Percentiles rank a stretch among this genome's conserved stretches.
These are phyloP conservation scores for Phytopythium kandeliae DNA, from an alignment of 352 stramenopile species.

Conservation along the genomic window DNA sequence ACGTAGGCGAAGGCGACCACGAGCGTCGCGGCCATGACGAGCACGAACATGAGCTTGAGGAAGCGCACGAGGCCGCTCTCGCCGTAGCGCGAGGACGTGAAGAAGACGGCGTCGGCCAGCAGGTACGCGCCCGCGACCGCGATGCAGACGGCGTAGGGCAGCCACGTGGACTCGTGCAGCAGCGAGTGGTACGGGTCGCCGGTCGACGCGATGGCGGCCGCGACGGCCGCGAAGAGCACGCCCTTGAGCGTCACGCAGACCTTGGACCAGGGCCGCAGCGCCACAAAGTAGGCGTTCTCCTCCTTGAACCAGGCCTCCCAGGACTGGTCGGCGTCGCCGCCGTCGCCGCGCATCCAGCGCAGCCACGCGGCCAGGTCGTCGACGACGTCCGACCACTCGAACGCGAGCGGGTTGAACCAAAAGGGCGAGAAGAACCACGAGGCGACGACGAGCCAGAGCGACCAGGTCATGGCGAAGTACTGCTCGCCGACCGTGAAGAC, in stretches of 20 bases:
- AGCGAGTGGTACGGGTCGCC: constrained; percentile 64
- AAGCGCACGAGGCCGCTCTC: constrained; percentile 66
- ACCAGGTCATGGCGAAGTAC: constrained; percentile 98
- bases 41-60: constrained; percentile 64
- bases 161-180: constrained; percentile 40
- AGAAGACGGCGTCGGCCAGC: constrained; percentile 52
- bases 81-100: constrained; percentile 44
- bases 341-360: constrained; percentile 92
- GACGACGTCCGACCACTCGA: constrained; percentile 94
- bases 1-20: constrained; percentile 59
- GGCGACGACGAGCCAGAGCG: constrained; percentile 91
- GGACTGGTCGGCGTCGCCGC: constrained; percentile 90
- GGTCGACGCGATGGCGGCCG: constrained; percentile 79
- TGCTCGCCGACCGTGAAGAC: constrained; percentile 92
- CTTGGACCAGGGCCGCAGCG: constrained; percentile 88
- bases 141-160: constrained; percentile 52
- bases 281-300: constrained; percentile 92
- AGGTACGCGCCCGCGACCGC: constrained; percentile 57
- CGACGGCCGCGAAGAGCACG: constrained; percentile 84
- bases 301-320: constrained; percentile 97
- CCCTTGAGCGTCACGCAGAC: constrained; percentile 88
- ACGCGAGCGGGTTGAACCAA: constrained; percentile 98
- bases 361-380: constrained; percentile 89
- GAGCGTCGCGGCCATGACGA: constrained; percentile 72
- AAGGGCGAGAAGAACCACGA: constrained; percentile 92